Base-by-base conservation (phyloP, 805 yeast species). In the Blastobotrys mokoenaii region DNA sequence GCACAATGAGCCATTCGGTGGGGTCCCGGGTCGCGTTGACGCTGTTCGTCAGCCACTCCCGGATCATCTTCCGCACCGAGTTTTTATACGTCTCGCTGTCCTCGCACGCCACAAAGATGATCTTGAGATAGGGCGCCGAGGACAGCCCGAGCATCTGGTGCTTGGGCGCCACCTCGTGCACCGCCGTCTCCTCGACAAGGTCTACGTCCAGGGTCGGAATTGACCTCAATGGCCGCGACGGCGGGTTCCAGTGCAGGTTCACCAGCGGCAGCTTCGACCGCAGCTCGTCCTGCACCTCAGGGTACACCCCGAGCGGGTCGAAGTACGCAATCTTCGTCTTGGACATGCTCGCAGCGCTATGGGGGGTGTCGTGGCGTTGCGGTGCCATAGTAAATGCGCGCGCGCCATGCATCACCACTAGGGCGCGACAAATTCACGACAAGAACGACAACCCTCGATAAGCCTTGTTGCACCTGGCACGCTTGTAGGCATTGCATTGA, bases 51-150 rank as follows among this genome's bases (percentile, higher is more conserved):
- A 84, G 67, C 97, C 98, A 93, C 52, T 83, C 93, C 40, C 72
- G 73, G 17, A 89, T 77, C 52, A 87, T 67, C 1, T 95, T 95
- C 34, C 98, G 73, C 0, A 84, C 87, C 55, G 82, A 84, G 0
- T 82, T 62, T 48, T 94, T 70, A 61, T 90, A 90, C 1, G 76
- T 76, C 12, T 90, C 97, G 15, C 82, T 61, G 38, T 75, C 76
- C 3, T 76, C 79, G 48, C 82, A 76, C 45, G 73, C 73, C 6
- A 90, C 71, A 46, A 89, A 74, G 68, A 90, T 79, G 16, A 88
- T 57, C 51, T 82, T 73, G 39, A 84, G 66, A 52, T 82, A 79
- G 1, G 84, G 78, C 3, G 71, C 64, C 35, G 64, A 61, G n/a
- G 65, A 63, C 8, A 69, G 50, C 2, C 67, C 71, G 11, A 67